Percentiles rank a stretch among this genome's conserved stretches.
Conservation (phyloP, 108 stramenopile species). For the Fragilaria radians region DNA sequence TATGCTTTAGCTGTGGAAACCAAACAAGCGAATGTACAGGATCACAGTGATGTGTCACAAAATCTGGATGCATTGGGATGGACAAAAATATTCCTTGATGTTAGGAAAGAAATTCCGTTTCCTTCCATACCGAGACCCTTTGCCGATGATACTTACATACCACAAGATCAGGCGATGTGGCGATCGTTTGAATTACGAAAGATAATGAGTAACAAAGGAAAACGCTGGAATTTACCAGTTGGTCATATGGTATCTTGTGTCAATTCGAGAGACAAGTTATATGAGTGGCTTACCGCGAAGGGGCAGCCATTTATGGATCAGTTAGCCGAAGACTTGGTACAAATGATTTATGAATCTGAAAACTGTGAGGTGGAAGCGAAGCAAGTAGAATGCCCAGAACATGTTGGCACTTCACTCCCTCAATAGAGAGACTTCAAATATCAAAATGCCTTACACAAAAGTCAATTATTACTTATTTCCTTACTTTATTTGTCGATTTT, state of each 20-base stretch:
- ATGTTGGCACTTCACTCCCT: neutral
- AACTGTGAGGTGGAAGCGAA: neutral
- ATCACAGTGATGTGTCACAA: slow-evolving; percentile 30
- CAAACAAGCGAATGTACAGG: neutral
- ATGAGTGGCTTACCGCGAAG: slow-evolving; percentile 31
- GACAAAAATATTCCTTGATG: slow-evolving; percentile 74
- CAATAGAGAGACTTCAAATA: neutral
- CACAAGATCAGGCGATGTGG: slow-evolving; percentile 21
- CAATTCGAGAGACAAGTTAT: slow-evolving; percentile 46
- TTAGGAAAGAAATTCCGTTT: slow-evolving; percentile 45
- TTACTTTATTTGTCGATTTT: no score
- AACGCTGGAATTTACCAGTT: slow-evolving; percentile 31
- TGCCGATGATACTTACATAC: neutral
- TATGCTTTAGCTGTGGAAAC: slow-evolving; percentile 8
- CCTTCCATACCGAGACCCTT: slow-evolving; percentile 12
- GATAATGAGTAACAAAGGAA: neutral
- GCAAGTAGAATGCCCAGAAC: neutral
- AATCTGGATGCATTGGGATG: slow-evolving; percentile 69
- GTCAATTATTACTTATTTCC: neutral
- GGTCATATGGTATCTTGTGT: slow-evolving; percentile 75
- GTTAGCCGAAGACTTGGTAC: slow-evolving; percentile 39
- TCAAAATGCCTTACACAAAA: neutral
- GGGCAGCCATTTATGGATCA: slow-evolving; percentile 65
- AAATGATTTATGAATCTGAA: neutral
- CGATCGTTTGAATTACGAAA: slow-evolving; percentile 25